Base-by-base conservation (phyloP, 2,329 filamentous ascomycete genomes). In the Didymella segeticola region DNA sequence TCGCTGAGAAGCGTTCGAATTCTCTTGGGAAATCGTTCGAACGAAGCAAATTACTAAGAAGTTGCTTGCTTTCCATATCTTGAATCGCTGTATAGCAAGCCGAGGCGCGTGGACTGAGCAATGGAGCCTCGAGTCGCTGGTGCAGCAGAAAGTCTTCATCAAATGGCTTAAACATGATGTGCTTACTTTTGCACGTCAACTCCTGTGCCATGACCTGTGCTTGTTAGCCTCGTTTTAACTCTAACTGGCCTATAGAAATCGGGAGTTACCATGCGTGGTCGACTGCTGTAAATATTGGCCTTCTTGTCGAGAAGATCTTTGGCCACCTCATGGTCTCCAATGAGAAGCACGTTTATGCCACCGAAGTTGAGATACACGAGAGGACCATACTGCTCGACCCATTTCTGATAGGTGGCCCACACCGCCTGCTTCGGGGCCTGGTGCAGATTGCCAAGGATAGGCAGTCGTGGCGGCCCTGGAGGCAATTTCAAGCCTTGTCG, bases 241-340 rank as follows among this genome's bases (percentile, higher is more conserved):
- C n/a, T 19, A 2, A 2, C 14, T 30, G 14, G 15, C 4, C 2
- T 1, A 10, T 10, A 22, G 14, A 23, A n/a, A 30, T 31, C 0
- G 7, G 25, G 23, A 30, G 42, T 29, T 5, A 82, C 71, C 77
- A 82, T 79, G 22, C 77, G 75, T 11, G 54, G 52, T 14, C 54
- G 38, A 41, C 78, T 79, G 5, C 78, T 77, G 62, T 83, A 83
- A 48, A 80, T 77, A 14, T 76, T 77, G 0, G 78, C 78, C 33
- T 78, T 76, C 63, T 81, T 82, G 47, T 82, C 79, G 14, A 84
- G 77, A 10, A 83, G 65, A 14, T 83, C 80, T 20, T 77, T 78
- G 0, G 80, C 81, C 2, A 75, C 70, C 67, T 77, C 77, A 3
- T 78, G 76, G 37, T 80, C 77, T 53, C 80, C 79, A 53, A 85